Conservation (phyloP, 768 basidiomycete species). For the Pholiota conissans region DNA sequence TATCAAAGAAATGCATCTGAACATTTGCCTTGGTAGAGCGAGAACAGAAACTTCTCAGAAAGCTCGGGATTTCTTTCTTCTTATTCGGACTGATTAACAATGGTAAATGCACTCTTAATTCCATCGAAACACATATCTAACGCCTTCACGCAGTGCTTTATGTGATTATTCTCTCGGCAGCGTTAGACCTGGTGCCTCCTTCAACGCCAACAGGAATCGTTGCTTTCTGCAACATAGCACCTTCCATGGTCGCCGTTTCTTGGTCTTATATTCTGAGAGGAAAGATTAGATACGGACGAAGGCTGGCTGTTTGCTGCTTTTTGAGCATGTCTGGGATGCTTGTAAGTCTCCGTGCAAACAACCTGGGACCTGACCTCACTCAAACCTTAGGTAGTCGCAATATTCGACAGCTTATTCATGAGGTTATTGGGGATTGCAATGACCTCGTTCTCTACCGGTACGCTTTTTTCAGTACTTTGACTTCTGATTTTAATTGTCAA, state of each 20-base stretch:
- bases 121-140: not conserved
- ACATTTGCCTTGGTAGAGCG: not conserved
- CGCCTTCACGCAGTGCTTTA: slow-evolving; percentile 65
- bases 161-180: slow-evolving; percentile 95
- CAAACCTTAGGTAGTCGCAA: slow-evolving; percentile 65
- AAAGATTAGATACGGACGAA: slow-evolving; percentile 73
- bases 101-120: slow-evolving; percentile 43
- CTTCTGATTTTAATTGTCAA: not conserved
- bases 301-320: slow-evolving; percentile 73
- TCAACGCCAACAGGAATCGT: slow-evolving; percentile 94
- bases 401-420: slow-evolving; percentile 62
- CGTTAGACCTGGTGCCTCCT: slow-evolving; percentile 89
- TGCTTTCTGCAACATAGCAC: slow-evolving; percentile 92
- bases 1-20: too few relatives aligned
- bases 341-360: slow-evolving; percentile 47
- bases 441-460: slow-evolving; percentile 87
- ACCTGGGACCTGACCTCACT: too few relatives aligned
- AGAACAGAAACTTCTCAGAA: slow-evolving; percentile 23
- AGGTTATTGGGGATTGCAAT: slow-evolving; percentile 58
- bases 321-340: slow-evolving; percentile 86
- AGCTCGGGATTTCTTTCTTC: slow-evolving; percentile 72
- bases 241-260: slow-evolving; percentile 76
- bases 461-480: not conserved
- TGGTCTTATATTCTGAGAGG: slow-evolving; percentile 93
- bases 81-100: slow-evolving; percentile 93